These are phyloP conservation scores for Amanita phalloides DNA, from an alignment of 768 basidiomycete genomes.

Conservation along the genomic window DNA sequence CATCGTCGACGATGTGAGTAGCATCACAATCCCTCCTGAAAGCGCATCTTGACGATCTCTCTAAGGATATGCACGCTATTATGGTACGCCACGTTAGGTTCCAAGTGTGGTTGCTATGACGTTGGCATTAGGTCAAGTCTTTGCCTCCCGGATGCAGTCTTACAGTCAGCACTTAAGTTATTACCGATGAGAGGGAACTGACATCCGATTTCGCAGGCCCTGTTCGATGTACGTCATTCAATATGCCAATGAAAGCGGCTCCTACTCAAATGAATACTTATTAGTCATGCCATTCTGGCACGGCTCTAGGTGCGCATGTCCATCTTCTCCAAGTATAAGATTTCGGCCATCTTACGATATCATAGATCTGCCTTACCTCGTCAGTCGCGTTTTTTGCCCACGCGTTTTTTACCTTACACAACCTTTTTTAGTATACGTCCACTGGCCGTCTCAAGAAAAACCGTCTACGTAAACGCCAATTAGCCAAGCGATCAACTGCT, in stretches of 20 bases:
- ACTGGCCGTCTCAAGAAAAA: conserved; percentile 38
- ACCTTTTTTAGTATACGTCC: conserved; percentile 36
- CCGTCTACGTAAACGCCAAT: conserved; percentile 17
- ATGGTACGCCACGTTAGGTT: conserved; percentile 22
- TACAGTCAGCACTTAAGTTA: conserved; percentile 26
- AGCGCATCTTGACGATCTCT: no score
- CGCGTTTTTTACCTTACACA: neutral
- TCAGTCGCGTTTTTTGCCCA: neutral
- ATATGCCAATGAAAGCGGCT: no score
- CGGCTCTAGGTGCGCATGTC: conserved; percentile 19
- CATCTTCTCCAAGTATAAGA: neutral
- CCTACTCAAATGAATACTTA: neutral
- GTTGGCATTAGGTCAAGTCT: conserved; percentile 24
- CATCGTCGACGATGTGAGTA: no score
- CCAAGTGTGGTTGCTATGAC: neutral
- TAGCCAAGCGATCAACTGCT: conserved; percentile 9
- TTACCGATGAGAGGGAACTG: neutral
- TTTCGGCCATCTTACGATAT: neutral
- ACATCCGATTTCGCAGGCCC: conserved; percentile 19
- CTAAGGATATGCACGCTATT: conserved; percentile 36
- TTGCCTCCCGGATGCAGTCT: conserved; percentile 39
- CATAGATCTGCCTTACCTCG: conserved; percentile 17
- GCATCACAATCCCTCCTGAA: conserved; percentile 15
- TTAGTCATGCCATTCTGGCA: conserved; percentile 45
- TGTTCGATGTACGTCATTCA: conserved; percentile 32